A percentile compares a stretch with the other conserved stretches of the same genome.
phyloP scores from a whole-genome alignment of 495 filamentous ascomycete species.

The Aspergillus incahuasiensis region DNA sequence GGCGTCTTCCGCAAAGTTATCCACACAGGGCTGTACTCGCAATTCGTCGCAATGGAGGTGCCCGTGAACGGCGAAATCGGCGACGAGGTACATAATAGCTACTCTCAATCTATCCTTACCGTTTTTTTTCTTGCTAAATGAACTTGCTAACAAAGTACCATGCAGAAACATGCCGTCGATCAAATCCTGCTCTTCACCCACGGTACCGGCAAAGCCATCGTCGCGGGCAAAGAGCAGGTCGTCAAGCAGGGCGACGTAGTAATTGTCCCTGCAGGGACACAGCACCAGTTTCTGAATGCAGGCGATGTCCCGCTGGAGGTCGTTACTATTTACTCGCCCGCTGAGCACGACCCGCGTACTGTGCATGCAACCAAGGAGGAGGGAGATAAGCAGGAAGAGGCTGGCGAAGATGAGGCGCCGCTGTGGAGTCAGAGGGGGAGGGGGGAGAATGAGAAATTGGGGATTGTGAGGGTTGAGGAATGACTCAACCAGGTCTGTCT shows the following conservation, averaged over 20 bases:
- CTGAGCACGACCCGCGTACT: conserved; percentile 53
- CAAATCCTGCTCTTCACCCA: conserved; percentile 62
- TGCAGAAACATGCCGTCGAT: conserved; percentile 51
- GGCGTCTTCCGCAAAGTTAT: conserved; percentile 57
- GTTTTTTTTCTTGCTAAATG: no score
- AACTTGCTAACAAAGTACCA: background rate
- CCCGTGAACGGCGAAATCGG: conserved; percentile 61
- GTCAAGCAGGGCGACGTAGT: conserved; percentile 57
- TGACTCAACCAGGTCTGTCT: no score
- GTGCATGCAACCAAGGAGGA: conserved; percentile 60
- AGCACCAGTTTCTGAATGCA: conserved; percentile 64
- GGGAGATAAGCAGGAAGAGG: conserved; percentile 56
- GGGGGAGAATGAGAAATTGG: conserved; percentile 52
- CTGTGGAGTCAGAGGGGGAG: conserved; percentile 52
- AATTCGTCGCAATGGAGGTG: conserved; percentile 61
- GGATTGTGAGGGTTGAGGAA: conserved; percentile 40
- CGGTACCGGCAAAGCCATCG: conserved; percentile 51
- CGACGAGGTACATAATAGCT: conserved; percentile 60
- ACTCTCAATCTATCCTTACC: no score
- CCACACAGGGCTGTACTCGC: conserved; percentile 58
- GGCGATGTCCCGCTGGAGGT: conserved; percentile 50
- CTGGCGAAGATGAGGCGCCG: conserved; percentile 56
- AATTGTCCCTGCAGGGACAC: conserved; percentile 60
- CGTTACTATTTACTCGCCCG: conserved; percentile 59
- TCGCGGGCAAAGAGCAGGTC: conserved; percentile 54